Evolutionary conservation across 1,284 basidiomycete genomes (phyloP).

Genomic region (Heterobasidion irregulare): DNA sequence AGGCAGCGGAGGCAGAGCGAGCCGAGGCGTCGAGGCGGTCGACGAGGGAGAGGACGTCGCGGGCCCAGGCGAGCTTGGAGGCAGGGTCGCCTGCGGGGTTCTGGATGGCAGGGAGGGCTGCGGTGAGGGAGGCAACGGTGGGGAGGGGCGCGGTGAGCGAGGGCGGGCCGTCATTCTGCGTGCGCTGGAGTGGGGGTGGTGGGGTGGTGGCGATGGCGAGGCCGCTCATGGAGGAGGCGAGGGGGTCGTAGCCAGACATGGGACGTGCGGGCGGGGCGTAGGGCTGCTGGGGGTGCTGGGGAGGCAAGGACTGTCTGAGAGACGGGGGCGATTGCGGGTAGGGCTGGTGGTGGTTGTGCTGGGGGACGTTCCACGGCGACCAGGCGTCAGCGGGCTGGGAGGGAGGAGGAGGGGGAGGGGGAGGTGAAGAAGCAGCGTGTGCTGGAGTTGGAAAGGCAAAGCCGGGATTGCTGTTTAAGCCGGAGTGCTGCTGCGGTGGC

Average conservation of each 20-base stretch:
- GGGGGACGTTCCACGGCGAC: background rate
- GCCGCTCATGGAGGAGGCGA: conserved; percentile 11
- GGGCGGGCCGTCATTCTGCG: conserved; percentile 23
- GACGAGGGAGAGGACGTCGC: conserved; percentile 55
- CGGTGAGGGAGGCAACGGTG: conserved; percentile 42
- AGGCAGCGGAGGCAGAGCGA: conserved; percentile 27
- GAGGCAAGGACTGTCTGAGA: conserved; percentile 5
- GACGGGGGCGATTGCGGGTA: conserved; percentile 11
- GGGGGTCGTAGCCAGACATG: conserved; percentile 9
- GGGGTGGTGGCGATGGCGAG: conserved; percentile 13
- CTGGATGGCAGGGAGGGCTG: conserved; percentile 38
- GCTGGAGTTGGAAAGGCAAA: background rate
- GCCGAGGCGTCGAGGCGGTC: background rate
- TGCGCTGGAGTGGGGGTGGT: conserved; percentile 11
- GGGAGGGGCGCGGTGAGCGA: conserved; percentile 61
- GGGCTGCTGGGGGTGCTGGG: conserved; percentile 1
- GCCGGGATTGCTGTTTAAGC: conserved; percentile 35
- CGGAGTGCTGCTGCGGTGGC: conserved; percentile 27
- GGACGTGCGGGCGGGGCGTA: conserved; percentile 2
- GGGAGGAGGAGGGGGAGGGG: background rate
- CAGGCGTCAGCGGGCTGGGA: background rate
- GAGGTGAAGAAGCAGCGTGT: background rate
- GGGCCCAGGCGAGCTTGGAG: conserved; percentile 65
- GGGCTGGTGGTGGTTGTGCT: conserved; percentile 3
- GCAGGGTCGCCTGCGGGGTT: conserved; percentile 44